Percentiles rank a stretch among this genome's conserved stretches.
phyloP scores from a whole-genome alignment of 2,329 filamentous ascomycete species.

The Hymenoscyphus fructigenus region DNA sequence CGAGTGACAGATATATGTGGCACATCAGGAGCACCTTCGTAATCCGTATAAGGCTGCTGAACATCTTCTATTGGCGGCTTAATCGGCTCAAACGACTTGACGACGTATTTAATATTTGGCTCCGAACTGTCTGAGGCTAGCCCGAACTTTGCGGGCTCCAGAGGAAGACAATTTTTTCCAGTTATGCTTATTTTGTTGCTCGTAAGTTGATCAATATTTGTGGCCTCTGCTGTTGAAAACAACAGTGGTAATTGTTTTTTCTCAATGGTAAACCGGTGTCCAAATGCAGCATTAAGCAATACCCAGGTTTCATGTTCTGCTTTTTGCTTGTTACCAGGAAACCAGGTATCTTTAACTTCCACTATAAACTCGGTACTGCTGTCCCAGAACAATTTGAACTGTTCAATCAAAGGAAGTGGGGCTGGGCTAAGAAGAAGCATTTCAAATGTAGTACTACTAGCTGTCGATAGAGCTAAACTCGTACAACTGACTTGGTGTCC shows the following conservation, averaged over 20 bases:
- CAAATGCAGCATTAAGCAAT: conserved; percentile 28
- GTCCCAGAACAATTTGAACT: conserved; percentile 34
- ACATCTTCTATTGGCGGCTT: conserved; percentile 47
- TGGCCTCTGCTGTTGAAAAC: conserved; percentile 19
- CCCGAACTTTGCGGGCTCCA: conserved; percentile 9
- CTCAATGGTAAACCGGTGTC: conserved; percentile 24
- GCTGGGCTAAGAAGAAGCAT: conserved; percentile 26
- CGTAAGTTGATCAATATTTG: background rate
- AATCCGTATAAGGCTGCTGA: conserved; percentile 39
- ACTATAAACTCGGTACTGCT: conserved; percentile 24
- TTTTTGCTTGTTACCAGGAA: conserved; percentile 46
- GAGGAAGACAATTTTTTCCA: background rate
- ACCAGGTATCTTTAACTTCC: conserved; percentile 46
- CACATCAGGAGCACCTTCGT: conserved; percentile 43
- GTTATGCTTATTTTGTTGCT: background rate
- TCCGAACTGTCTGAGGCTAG: conserved; percentile 26
- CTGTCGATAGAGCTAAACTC: conserved; percentile 58
- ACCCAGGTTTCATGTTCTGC: conserved; percentile 23
- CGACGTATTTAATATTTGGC: conserved; percentile 37
- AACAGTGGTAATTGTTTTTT: conserved; percentile 20
- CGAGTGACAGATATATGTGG: conserved; percentile 50
- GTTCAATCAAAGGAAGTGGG: conserved; percentile 20
- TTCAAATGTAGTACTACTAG: conserved; percentile 38
- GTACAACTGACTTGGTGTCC: conserved; percentile 65
- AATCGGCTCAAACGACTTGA: conserved; percentile 41